Percentiles rank a stretch among this genome's conserved stretches.
These are phyloP conservation scores for Didymella pinodella DNA, from an alignment of 2,329 filamentous ascomycete species.

Conservation along the genomic window DNA sequence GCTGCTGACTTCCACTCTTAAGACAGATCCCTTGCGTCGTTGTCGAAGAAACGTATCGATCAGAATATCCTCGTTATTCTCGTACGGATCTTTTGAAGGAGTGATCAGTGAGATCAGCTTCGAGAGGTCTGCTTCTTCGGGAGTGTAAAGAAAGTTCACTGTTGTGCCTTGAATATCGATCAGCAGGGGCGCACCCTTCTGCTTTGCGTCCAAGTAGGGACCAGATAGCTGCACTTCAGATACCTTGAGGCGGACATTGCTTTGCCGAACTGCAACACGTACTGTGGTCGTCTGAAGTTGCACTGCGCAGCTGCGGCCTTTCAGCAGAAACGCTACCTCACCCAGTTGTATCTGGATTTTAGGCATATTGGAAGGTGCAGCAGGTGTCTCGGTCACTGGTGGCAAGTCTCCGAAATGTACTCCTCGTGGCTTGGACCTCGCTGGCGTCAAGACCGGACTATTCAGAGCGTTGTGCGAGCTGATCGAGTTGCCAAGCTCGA, in stretches of 20 bases:
- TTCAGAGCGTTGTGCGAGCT: constrained; percentile 70
- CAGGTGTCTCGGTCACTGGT: constrained; percentile 30
- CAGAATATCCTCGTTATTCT: constrained; percentile 91
- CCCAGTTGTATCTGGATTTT: constrained; percentile 82
- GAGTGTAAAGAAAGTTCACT: constrained; percentile 74
- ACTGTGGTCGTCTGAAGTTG: constrained; percentile 79
- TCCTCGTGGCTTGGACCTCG: constrained; percentile 52
- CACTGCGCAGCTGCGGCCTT: constrained; percentile 78
- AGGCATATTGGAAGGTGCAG: constrained; percentile 31
- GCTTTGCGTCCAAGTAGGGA: constrained; percentile 66
- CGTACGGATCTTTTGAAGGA: constrained; percentile 89
- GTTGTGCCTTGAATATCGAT: constrained; percentile 71
- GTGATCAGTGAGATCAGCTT: constrained; percentile 85
- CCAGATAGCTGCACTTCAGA: constrained; percentile 78
- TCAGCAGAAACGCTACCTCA: constrained; percentile 77
- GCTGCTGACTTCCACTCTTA: constrained; percentile 73
- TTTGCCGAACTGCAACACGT: constrained; percentile 78
- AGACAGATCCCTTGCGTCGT: constrained; percentile 82
- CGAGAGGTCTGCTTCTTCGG: constrained; percentile 82
- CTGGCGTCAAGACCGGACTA: constrained; percentile 42
- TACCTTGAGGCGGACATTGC: constrained; percentile 75
- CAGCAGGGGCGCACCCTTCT: constrained; percentile 67
- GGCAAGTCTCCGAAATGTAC: constrained; percentile 65
- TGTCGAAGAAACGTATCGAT: constrained; percentile 90
- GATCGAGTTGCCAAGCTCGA: constrained; percentile 87